Conservation (phyloP, 768 basidiomycete species). For the Phanerochaete sordida region DNA sequence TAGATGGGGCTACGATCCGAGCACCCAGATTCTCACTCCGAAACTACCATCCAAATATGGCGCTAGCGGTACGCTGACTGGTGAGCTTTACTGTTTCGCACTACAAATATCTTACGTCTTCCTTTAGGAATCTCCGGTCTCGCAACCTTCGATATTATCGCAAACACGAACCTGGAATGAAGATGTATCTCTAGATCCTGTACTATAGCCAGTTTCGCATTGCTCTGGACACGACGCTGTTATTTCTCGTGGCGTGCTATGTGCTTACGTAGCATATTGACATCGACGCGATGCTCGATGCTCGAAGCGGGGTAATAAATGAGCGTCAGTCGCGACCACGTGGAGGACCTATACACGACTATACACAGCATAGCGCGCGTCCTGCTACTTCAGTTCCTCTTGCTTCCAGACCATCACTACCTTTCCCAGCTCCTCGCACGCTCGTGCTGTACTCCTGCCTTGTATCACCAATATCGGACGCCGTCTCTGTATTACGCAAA, state of each 20-base stretch:
- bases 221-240: neutral
- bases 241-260: too few relatives aligned
- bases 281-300: too few relatives aligned
- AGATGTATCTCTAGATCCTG: neutral
- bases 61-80: neutral
- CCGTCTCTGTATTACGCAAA: neutral
- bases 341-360: conserved; percentile 13
- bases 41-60: conserved; percentile 3
- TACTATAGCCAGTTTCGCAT: too few relatives aligned
- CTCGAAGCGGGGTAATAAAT: too few relatives aligned
- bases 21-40: conserved; percentile 45
- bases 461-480: neutral
- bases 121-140: conserved; percentile 5
- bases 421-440: neutral
- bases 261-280: neutral
- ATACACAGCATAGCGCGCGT: conserved; percentile 1
- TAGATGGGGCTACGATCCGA: conserved; percentile 51
- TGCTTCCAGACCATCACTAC: neutral
- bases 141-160: conserved; percentile 9
- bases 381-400: neutral
- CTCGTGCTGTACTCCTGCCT: too few relatives aligned
- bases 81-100: neutral
- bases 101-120: too few relatives aligned
- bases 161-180: conserved; percentile 4
- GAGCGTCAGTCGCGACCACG: conserved; percentile 8